These are phyloP conservation scores for Ophiostoma ips DNA, from an alignment of 2,329 filamentous ascomycete species.

Conservation along the genomic window DNA sequence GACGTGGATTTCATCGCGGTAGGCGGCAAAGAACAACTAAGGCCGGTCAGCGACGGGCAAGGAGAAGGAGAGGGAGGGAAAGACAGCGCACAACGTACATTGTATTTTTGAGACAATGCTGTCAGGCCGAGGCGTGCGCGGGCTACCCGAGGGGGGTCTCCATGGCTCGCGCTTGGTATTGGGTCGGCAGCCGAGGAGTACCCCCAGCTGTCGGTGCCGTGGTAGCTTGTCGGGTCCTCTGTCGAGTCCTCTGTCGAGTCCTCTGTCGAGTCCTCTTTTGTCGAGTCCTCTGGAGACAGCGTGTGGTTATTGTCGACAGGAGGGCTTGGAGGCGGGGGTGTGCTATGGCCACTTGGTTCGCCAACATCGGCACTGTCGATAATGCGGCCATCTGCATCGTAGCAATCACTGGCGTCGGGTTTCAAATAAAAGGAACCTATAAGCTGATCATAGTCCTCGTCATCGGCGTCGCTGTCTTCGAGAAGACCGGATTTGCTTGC, in stretches of 20 bases:
- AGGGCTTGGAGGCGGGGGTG: background rate
- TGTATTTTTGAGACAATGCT: slow-evolving; percentile 41
- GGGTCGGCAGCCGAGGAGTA: background rate
- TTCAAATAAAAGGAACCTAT: too few relatives aligned
- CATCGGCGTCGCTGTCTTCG: background rate
- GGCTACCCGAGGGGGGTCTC: slow-evolving; percentile 15
- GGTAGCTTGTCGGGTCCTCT: too few relatives aligned
- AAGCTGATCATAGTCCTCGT: too few relatives aligned
- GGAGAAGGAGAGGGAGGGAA: too few relatives aligned
- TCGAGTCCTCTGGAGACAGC: background rate
- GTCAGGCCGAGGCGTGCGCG: slow-evolving; percentile 39
- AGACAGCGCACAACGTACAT: too few relatives aligned
- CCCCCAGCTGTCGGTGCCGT: background rate
- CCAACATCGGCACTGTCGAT: background rate
- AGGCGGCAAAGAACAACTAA: slow-evolving; percentile 49
- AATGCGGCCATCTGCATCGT: background rate
- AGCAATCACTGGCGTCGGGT: background rate
- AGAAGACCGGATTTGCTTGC: background rate
- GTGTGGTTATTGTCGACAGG: background rate
- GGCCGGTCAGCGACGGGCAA: background rate
- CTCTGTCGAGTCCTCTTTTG: too few relatives aligned
- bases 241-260: too few relatives aligned
- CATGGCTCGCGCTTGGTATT: too few relatives aligned
- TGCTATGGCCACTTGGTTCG: background rate
- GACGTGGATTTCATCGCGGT: slow-evolving; percentile 41